Percentiles rank a stretch among this genome's conserved stretches.
phyloP scores from a whole-genome alignment of 2,329 filamentous ascomycete species.

The Acrocalymma vagum region DNA sequence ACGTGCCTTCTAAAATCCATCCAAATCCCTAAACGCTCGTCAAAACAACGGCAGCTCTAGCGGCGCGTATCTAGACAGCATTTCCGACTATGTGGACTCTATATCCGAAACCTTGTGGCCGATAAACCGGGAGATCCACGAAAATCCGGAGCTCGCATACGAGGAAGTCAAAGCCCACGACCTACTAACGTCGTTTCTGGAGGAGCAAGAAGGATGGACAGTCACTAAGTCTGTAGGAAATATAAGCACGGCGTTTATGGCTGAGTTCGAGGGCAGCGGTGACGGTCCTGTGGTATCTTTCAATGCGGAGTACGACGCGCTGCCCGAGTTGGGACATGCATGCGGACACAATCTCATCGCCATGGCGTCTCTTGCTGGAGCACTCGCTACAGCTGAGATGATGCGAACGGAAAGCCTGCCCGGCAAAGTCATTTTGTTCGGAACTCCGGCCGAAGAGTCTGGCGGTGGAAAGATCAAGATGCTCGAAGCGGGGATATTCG shows the following conservation, averaged over 20 bases:
- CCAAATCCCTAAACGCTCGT: too few relatives aligned
- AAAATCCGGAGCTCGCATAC: conserved; percentile 60
- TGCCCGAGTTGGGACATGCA: conserved; percentile 53
- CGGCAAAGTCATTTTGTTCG: conserved; percentile 51
- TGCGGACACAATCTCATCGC: conserved; percentile 58
- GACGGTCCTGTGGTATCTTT: conserved; percentile 55
- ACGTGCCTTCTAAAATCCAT: too few relatives aligned
- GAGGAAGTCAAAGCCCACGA: conserved; percentile 61
- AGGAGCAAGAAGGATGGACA: conserved; percentile 36
- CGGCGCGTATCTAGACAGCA: conserved; percentile 16
- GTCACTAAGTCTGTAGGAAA: conserved; percentile 46
- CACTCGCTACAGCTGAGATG: conserved; percentile 46
- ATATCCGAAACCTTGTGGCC: conserved; percentile 46
- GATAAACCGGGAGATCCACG: conserved; percentile 61
- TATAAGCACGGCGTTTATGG: conserved; percentile 45
- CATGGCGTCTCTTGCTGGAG: conserved; percentile 47
- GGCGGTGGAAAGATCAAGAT: conserved; percentile 57
- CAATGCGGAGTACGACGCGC: conserved; percentile 49
- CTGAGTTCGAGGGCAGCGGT: conserved; percentile 34
- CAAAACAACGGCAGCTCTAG: conserved; percentile 15
- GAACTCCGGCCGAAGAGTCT: conserved; percentile 56
- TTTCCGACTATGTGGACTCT: conserved; percentile 20
- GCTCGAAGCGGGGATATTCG: conserved; percentile 52
- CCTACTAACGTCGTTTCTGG: conserved; percentile 59
- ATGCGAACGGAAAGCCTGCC: conserved; percentile 33